phyloP scores from a whole-genome alignment of 768 basidiomycete species.

The Mycena amicta region DNA sequence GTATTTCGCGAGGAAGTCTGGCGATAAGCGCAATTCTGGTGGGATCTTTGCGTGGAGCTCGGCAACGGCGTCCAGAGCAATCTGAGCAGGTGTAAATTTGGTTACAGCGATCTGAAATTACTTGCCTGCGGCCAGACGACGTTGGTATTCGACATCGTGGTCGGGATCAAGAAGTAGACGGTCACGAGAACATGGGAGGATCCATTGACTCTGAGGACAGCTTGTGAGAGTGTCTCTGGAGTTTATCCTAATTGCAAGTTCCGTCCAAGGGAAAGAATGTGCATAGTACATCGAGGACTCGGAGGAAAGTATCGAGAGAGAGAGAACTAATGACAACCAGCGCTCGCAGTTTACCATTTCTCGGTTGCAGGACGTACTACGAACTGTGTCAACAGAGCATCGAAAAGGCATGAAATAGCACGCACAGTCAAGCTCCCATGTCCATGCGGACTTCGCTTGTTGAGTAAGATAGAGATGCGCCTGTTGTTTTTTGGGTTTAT shows the following conservation, averaged over 20 bases:
- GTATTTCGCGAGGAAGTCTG: slow-evolving; percentile 18
- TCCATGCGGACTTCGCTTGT: slow-evolving; percentile 74
- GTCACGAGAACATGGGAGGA: neutral
- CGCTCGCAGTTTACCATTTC: too few relatives aligned
- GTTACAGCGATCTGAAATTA: neutral
- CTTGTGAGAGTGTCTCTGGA: too few relatives aligned
- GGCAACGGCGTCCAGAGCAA: slow-evolving; percentile 18
- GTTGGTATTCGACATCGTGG: neutral
- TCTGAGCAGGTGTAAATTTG: neutral
- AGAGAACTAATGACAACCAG: too few relatives aligned
- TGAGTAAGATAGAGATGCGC: slow-evolving; percentile 66
- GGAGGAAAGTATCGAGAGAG: too few relatives aligned
- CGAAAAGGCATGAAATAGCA: slow-evolving; percentile 8
- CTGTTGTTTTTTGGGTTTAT: slow-evolving; percentile 38
- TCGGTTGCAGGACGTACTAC: slow-evolving; percentile 44
- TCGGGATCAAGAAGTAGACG: neutral
- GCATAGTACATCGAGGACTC: too few relatives aligned
- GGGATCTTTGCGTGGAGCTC: slow-evolving; percentile 22
- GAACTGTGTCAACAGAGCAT: neutral
- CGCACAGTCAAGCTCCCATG: slow-evolving; percentile 81
- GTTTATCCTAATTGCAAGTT: too few relatives aligned
- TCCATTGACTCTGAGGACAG: neutral
- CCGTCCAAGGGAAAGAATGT: too few relatives aligned
- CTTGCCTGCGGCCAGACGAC: neutral
- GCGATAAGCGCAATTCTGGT: slow-evolving; percentile 6